Conservation (phyloP, 78 protist species). For the Dictyostelium capitatum region DNA sequence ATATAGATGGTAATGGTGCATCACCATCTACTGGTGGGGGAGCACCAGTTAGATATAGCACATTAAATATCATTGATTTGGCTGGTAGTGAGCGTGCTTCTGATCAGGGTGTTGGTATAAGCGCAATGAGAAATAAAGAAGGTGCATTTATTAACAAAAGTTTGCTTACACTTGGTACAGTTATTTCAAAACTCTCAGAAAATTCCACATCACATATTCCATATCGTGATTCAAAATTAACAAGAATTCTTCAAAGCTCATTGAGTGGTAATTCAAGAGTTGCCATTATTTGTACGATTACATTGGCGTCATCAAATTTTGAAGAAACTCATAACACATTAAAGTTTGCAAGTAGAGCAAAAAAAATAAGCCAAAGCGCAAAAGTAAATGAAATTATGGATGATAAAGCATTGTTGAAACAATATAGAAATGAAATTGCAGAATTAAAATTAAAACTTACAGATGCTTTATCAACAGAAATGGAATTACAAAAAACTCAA, state of each 20-base stretch:
- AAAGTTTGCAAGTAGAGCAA: slow-evolving; percentile 93
- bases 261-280: slow-evolving; percentile 89
- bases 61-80: slow-evolving; percentile 92
- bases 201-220: slow-evolving; percentile 78
- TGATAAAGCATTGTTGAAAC: slow-evolving; percentile 61
- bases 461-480: slow-evolving; percentile 26
- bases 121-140: slow-evolving; percentile 86
- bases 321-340: slow-evolving; percentile 83
- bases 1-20: neutral
- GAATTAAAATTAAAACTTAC: slow-evolving; percentile 59
- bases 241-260: slow-evolving; percentile 88
- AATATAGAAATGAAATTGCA: slow-evolving; percentile 73
- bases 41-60: slow-evolving; percentile 36
- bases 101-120: slow-evolving; percentile 82
- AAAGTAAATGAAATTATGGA: slow-evolving; percentile 87
- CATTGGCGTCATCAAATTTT: slow-evolving; percentile 52
- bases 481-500: neutral
- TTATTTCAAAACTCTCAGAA: slow-evolving; percentile 84
- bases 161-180: slow-evolving; percentile 91
- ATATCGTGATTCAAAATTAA: slow-evolving; percentile 89
- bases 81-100: slow-evolving; percentile 93
- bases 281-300: slow-evolving; percentile 70
- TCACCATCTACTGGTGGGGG: neutral
- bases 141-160: slow-evolving; percentile 91
- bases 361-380: slow-evolving; percentile 87